These are phyloP conservation scores for Fraxinus americana DNA, from an alignment of 257 asterid species.

Conservation along the genomic window DNA sequence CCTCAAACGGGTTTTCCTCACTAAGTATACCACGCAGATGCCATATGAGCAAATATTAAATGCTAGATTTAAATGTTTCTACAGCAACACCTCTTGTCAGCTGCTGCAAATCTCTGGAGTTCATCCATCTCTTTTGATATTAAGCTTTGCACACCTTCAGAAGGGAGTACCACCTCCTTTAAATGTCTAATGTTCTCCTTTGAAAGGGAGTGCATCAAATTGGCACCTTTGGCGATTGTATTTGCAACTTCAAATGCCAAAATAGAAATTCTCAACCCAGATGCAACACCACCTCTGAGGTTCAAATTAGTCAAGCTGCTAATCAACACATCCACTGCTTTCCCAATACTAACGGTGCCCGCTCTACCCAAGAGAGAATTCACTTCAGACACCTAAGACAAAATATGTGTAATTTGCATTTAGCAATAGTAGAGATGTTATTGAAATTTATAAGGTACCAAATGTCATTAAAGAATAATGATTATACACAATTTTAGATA, in stretches of 20 bases:
- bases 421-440: not conserved
- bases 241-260: constrained; percentile 96
- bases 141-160: constrained; percentile 81
- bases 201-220: constrained; percentile 81
- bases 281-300: constrained; percentile 74
- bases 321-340: constrained; percentile 87
- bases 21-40: constrained; percentile 11
- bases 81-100: constrained; percentile 75
- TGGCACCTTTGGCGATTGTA: constrained; percentile 87
- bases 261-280: constrained; percentile 77
- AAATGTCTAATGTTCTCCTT: constrained; percentile 64
- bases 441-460: not conserved
- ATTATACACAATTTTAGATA: not conserved
- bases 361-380: constrained; percentile 86
- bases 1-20: not conserved
- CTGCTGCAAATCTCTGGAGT: constrained; percentile 78
- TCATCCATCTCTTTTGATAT: constrained; percentile 80
- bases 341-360: constrained; percentile 76
- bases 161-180: constrained; percentile 77
- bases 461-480: not conserved
- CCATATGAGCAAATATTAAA: constrained; percentile 3
- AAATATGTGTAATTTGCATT: not conserved
- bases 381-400: constrained; percentile 80
- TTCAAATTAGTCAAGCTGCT: constrained; percentile 95
- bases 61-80: constrained; percentile 10